A percentile compares a stretch with the other conserved stretches of the same genome.
Evolutionary conservation across 306 rosid genomes (phyloP).

Genomic region (Ormosia emarginata): DNA sequence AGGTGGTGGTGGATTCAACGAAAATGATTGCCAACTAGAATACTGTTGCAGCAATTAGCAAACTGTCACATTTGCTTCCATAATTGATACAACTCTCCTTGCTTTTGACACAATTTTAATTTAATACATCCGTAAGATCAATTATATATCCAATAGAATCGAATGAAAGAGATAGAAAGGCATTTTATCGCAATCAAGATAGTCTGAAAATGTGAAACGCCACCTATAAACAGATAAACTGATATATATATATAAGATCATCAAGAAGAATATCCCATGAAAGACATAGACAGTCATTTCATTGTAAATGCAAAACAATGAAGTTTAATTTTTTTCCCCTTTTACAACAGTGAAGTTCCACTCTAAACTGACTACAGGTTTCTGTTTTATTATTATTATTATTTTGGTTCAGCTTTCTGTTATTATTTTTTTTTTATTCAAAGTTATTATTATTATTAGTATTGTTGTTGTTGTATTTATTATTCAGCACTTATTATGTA

Average conservation of each 20-base stretch:
- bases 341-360: neutral
- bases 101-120: neutral
- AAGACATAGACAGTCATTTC: neutral
- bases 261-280: neutral
- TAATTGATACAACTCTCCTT: neutral
- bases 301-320: neutral
- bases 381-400: no score
- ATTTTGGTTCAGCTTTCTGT: neutral
- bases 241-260: neutral
- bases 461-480: no score
- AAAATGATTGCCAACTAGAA: neutral
- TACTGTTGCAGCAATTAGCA: neutral
- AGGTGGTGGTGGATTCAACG: neutral
- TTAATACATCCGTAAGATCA: neutral
- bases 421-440: no score
- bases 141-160: neutral
- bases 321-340: neutral
- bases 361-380: neutral
- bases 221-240: neutral
- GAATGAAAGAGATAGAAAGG: neutral
- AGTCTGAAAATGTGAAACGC: neutral
- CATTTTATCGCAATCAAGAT: neutral
- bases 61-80: constrained; percentile 20
- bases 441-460: no score
- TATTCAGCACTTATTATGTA: no score